Percentiles rank a stretch among this genome's conserved stretches.
Conservation (phyloP, 1,284 basidiomycete species). For the Naganishia sp. region DNA sequence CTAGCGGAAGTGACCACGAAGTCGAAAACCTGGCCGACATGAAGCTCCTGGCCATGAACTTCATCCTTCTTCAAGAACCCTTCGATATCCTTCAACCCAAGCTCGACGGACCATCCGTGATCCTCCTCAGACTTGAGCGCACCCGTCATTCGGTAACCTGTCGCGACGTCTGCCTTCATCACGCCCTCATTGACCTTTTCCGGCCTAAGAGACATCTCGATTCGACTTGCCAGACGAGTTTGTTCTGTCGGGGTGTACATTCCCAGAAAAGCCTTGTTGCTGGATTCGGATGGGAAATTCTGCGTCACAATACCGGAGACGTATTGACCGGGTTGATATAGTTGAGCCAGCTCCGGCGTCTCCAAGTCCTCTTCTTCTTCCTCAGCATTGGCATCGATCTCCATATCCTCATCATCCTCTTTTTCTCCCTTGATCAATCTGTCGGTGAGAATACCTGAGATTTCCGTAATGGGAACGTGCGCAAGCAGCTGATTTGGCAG, state of each 20-base stretch:
- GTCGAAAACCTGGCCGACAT: conserved; percentile 66
- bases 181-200: conserved; percentile 83
- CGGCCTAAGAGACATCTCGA: conserved; percentile 87
- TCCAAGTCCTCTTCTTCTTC: conserved; percentile 61
- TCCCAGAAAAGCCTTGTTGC: conserved; percentile 48
- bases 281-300: conserved; percentile 46
- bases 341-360: conserved; percentile 68
- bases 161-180: conserved; percentile 71
- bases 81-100: conserved; percentile 72
- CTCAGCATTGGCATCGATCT: conserved; percentile 54
- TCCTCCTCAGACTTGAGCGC: conserved; percentile 87
- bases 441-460: conserved; percentile 79
- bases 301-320: conserved; percentile 73
- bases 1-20: conserved; percentile 63
- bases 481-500: conserved; percentile 93
- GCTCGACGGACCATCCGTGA: conserved; percentile 87
- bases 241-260: conserved; percentile 53
- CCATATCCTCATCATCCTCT: conserved; percentile 58
- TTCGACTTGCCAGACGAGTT: conserved; percentile 57
- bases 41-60: conserved; percentile 47
- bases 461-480: conserved; percentile 92
- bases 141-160: conserved; percentile 75
- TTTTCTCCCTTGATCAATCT: conserved; percentile 56
- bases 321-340: conserved; percentile 85
- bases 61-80: conserved; percentile 79